Base-by-base conservation (phyloP, 352 stramenopile genomes). In the Pythium pyrilobum region DNA sequence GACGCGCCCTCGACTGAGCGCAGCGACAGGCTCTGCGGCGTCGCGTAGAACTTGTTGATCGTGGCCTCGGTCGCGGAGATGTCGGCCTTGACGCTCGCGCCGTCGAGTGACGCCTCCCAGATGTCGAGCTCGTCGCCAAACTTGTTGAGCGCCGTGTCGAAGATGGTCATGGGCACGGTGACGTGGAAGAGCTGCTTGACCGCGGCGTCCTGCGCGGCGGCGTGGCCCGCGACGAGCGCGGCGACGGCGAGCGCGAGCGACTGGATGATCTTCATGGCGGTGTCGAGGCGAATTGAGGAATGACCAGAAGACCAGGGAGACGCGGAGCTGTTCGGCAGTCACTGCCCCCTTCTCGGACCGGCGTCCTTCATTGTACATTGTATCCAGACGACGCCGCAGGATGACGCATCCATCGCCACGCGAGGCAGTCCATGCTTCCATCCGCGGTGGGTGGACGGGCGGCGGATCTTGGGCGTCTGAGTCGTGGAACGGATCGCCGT, bases 131-230 rank as follows among this genome's bases (percentile, higher is more conserved):
- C 51, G 21, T 47, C 51, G 40, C 58, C 50, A 32, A 61, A 66
- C 38, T 52, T 38, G 43, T 45, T 47, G 20, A 52, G 58, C 37
- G 51, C 58, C 21, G 51, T 40, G 39, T 66, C 58, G 25, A 61
- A 58, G n/a, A 68, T 50, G 16, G 23, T 33, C 59, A 68, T 71
- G 32, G 64, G 53, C 32, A 65, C 52, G 4, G 52, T 71, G 5
- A 71, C 64, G 50, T 71, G 64, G 53, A 56, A 71, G 34, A 67
- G 64, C 33, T 71, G 59, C 64, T 71, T 68, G 31, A 39, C 52
- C 1, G 27, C 56, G 23, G 41, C 57, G 20, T 67, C 53, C 15
- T 67, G 25, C 13, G 63, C 63, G n/a, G 40, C 42, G 38, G 49
- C 41, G 29, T 64, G 52, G 32, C 47, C 57, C 5, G 37, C 42